phyloP scores from a whole-genome alignment of 2,329 filamentous ascomycete genomes.

The Aspergillus clavatus region DNA sequence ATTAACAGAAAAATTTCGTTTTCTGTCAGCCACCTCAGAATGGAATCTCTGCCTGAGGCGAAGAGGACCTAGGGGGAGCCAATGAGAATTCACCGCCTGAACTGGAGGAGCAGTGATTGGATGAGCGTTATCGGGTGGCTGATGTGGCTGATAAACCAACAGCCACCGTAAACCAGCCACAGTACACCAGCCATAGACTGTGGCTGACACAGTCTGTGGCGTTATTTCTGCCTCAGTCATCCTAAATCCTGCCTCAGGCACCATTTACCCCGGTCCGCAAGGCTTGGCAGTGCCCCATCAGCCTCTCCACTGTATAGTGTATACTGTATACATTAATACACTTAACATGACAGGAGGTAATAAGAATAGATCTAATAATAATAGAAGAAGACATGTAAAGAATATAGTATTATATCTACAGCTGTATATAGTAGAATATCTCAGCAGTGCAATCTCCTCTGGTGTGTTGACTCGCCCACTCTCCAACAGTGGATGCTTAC shows the following conservation, averaged over 20 bases:
- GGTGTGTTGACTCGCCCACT: no score
- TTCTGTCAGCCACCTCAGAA: neutral
- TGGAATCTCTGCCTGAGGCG: constrained; percentile 21
- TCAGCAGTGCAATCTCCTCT: no score
- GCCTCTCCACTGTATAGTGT: no score
- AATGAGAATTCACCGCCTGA: constrained; percentile 5
- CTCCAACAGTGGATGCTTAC: no score
- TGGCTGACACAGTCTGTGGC: neutral
- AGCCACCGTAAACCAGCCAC: no score
- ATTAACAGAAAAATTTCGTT: neutral
- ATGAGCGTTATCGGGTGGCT: neutral
- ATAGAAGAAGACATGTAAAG: no score
- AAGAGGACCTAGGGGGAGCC: neutral
- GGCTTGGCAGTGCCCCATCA: neutral
- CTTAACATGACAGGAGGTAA: neutral
- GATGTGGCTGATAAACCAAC: no score
- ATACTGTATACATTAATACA: neutral
- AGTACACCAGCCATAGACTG: no score
- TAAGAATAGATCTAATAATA: no score
- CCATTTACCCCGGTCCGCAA: neutral
- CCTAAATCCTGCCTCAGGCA: neutral
- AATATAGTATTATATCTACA: no score
- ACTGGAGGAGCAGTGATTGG: constrained; percentile 5
- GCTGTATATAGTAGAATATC: no score
- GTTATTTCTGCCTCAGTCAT: neutral